Conservation (phyloP, 345 rosid genomes). For the Salix koriyanagi region DNA sequence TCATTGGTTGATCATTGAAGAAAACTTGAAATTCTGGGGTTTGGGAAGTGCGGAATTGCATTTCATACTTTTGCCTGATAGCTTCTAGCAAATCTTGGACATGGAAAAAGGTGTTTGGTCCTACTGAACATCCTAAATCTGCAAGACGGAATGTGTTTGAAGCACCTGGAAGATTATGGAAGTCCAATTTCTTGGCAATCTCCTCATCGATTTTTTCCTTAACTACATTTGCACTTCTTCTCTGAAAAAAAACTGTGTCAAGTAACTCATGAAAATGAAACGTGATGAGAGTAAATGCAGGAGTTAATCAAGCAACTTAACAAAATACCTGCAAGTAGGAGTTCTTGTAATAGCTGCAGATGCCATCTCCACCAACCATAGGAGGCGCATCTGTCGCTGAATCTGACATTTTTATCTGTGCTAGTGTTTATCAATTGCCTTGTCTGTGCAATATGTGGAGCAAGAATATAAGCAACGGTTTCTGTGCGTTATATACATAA, state of each 20-base stretch:
- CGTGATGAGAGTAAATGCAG: not conserved
- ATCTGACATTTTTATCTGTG: not conserved
- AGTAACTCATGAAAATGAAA: too few species aligned
- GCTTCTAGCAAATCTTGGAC: not conserved
- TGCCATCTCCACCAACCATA: constrained; percentile 22
- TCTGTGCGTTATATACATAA: too few species aligned
- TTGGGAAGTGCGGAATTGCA: not conserved
- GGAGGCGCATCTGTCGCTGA: constrained; percentile 4
- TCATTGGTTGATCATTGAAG: constrained; percentile 5
- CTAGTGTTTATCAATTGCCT: too few species aligned
- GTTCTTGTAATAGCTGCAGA: constrained; percentile 18
- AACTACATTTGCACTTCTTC: not conserved
- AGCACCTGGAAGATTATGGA: not conserved
- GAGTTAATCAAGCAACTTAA: not conserved
- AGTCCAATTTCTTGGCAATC: constrained; percentile 20
- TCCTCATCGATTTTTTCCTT: constrained; percentile 1
- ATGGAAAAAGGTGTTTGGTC: not conserved
- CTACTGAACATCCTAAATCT: constrained; percentile 9
- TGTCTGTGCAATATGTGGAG: too few species aligned
- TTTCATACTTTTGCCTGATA: not conserved
- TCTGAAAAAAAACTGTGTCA: not conserved
- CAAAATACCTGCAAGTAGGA: constrained; percentile 20
- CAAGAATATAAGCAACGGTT: too few species aligned
- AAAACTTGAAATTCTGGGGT: not conserved
- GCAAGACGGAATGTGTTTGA: constrained; percentile 16